Conservation (phyloP, 2,329 filamentous ascomycete genomes). For the Dichotomopilus funicola region DNA sequence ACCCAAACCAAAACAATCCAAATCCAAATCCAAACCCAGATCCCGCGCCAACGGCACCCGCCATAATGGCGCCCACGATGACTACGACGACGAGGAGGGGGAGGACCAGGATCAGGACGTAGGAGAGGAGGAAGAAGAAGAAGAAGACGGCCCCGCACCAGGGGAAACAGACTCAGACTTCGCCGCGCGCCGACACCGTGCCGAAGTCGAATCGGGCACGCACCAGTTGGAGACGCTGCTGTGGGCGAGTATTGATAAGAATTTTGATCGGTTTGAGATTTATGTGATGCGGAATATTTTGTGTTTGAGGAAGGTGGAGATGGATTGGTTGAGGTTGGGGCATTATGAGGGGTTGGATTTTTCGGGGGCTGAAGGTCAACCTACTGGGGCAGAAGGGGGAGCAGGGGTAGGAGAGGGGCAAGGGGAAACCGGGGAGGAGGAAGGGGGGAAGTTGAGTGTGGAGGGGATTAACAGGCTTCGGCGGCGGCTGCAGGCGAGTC, state of each 20-base stretch:
- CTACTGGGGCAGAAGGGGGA: not conserved
- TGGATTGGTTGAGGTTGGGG: constrained; percentile 70
- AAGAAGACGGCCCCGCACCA: not conserved
- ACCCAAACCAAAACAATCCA: not conserved
- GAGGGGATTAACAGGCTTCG: constrained; percentile 68
- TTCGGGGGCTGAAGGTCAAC: constrained; percentile 11
- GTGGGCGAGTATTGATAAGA: constrained; percentile 74
- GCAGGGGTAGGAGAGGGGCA: not conserved
- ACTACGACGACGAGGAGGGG: not conserved
- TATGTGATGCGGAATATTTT: constrained; percentile 84
- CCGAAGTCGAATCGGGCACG: constrained; percentile 82
- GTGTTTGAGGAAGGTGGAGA: constrained; percentile 60
- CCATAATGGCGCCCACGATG: not conserved
- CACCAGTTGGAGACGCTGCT: constrained; percentile 79
- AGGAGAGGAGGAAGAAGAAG: not conserved
- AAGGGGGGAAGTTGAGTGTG: constrained; percentile 42
- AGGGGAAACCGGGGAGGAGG: not conserved
- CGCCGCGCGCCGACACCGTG: constrained; percentile 45
- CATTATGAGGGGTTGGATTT: constrained; percentile 73
- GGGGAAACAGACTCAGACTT: constrained; percentile 14
- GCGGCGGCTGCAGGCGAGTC: constrained; percentile 69
- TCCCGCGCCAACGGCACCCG: too few species aligned
- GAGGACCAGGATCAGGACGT: not conserved
- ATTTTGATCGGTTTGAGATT: constrained; percentile 82
- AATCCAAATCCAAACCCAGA: not conserved